Conservation (phyloP, 2,329 filamentous ascomycete species). For the Pseudopyricularia javanii region DNA sequence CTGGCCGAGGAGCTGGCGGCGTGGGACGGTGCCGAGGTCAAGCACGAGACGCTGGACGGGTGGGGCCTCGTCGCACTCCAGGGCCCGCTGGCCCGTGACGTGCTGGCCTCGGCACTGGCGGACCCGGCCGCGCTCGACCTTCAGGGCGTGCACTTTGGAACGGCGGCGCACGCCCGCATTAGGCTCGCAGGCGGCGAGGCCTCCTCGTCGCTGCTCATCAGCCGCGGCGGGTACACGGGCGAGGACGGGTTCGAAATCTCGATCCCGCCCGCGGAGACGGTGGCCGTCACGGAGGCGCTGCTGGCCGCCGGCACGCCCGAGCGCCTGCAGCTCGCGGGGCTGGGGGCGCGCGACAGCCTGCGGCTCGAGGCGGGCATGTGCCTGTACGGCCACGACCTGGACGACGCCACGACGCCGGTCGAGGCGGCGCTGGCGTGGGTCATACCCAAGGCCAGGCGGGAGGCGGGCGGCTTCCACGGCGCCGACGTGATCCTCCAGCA, state of each 20-base stretch:
- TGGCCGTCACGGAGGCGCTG: constrained; percentile 56
- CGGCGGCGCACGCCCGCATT: constrained; percentile 54
- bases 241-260: constrained; percentile 98
- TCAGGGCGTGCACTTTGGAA: constrained; percentile 69
- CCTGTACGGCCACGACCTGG: constrained; percentile 96
- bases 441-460: constrained; percentile 65
- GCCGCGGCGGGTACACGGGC: constrained; percentile 87
- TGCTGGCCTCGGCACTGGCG: constrained; percentile 53
- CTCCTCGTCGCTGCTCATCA: constrained; percentile 54
- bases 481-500: constrained; percentile 66
- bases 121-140: constrained; percentile 41
- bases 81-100: constrained; percentile 62
- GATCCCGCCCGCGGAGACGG: constrained; percentile 55
- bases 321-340: constrained; percentile 65
- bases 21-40: constrained; percentile 19
- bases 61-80: constrained; percentile 81
- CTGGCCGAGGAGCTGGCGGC: constrained; percentile 57
- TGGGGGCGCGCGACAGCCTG: constrained; percentile 84
- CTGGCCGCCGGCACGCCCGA: constrained; percentile 50
- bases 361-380: constrained; percentile 97
- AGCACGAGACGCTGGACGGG: constrained; percentile 43
- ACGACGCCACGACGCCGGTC: constrained; percentile 56
- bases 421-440: constrained; percentile 60
- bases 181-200: constrained; percentile 36
- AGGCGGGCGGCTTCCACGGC: constrained; percentile 70